Evolutionary conservation across 2,329 filamentous ascomycete genomes (phyloP).

Genomic region (Colletotrichum limetticola): DNA sequence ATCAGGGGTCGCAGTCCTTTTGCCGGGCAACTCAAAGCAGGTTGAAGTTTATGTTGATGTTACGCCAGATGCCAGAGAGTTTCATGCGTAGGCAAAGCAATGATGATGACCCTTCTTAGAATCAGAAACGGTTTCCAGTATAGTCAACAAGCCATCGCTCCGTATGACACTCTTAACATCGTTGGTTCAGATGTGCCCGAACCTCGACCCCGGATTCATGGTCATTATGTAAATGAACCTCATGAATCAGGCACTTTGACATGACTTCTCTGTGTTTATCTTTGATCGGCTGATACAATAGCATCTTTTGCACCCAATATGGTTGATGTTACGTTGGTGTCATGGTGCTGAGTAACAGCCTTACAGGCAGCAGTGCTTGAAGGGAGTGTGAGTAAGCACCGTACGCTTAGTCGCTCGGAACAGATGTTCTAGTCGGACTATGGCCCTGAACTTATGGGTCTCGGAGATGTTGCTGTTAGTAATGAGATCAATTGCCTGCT

Average conservation of each 20-base stretch:
- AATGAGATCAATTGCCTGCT: not conserved
- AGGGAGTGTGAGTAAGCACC: not conserved
- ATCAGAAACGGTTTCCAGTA: no score
- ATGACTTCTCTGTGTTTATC: no score
- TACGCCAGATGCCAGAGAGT: not conserved
- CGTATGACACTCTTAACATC: no score
- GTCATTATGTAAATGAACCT: no score
- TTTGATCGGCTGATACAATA: no score
- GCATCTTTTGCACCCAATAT: no score
- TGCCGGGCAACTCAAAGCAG: constrained; percentile 48
- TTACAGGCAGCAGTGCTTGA: not conserved
- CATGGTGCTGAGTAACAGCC: not conserved
- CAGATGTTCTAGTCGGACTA: not conserved
- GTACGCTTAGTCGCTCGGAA: not conserved
- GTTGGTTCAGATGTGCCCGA: no score
- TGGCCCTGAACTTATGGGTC: not conserved
- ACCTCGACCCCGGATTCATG: no score
- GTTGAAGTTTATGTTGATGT: not conserved
- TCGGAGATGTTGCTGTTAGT: not conserved
- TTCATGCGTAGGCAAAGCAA: not conserved
- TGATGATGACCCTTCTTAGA: not conserved
- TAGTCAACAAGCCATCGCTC: no score
- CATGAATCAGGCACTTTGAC: no score
- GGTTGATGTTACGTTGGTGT: not conserved
- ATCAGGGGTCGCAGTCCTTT: constrained; percentile 73